These are phyloP conservation scores for Cryptococcus hybrid DNA, from an alignment of 1,284 basidiomycete species.

Conservation along the genomic window DNA sequence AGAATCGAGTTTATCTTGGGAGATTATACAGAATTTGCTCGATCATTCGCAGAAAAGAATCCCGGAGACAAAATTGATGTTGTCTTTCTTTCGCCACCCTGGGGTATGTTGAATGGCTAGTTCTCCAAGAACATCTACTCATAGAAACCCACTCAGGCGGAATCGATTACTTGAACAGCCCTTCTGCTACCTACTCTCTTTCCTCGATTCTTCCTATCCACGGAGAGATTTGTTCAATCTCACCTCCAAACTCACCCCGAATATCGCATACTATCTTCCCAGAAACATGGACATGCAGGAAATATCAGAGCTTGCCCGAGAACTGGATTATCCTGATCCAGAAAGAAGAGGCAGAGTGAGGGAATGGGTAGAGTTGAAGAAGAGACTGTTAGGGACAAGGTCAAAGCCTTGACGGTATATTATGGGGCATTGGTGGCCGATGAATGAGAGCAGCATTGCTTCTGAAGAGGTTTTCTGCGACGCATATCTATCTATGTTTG, in stretches of 20 bases:
- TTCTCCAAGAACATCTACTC: not conserved
- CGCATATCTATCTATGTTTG: too few species aligned
- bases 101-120: conserved; percentile 66
- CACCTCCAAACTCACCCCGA: conserved; percentile 63
- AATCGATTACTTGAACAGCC: conserved; percentile 35
- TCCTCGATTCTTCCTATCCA: conserved; percentile 72
- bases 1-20: conserved; percentile 90
- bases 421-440: conserved; percentile 51
- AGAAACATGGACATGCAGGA: conserved; percentile 76
- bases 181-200: conserved; percentile 65
- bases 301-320: conserved; percentile 58
- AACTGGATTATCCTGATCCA: conserved; percentile 3
- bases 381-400: conserved; percentile 54
- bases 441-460: not conserved
- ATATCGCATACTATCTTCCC: conserved; percentile 88
- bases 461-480: too few species aligned
- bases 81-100: conserved; percentile 89
- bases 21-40: conserved; percentile 79
- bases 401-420: conserved; percentile 57
- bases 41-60: conserved; percentile 53
- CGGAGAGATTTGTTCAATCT: conserved; percentile 76
- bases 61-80: conserved; percentile 64
- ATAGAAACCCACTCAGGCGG: conserved; percentile 23
- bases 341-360: conserved; percentile 10
- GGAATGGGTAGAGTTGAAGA: conserved; percentile 54